phyloP scores from a whole-genome alignment of 1,284 basidiomycete genomes.

The Apiotrichum gracile region DNA sequence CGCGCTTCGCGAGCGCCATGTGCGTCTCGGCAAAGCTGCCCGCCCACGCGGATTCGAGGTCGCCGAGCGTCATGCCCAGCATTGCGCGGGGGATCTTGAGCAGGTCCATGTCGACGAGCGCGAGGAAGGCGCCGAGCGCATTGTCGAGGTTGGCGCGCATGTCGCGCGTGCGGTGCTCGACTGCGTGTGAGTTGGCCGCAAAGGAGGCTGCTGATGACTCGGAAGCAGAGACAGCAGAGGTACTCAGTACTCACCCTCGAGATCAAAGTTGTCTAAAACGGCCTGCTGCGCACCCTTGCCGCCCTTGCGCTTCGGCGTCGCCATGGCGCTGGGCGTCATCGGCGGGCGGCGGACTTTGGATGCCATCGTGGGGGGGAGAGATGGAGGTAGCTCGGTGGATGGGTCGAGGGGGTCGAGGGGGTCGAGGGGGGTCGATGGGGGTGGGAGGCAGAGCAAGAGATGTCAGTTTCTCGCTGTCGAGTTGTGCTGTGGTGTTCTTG shows the following conservation, averaged over 20 bases:
- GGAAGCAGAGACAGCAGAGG: no score
- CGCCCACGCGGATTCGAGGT: conserved; percentile 42
- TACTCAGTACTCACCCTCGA: conserved; percentile 41
- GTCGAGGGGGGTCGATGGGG: background rate
- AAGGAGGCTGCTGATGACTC: no score
- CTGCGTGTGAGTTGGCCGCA: background rate
- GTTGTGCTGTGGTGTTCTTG: background rate
- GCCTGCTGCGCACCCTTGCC: conserved; percentile 29
- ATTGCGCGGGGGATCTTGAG: conserved; percentile 41
- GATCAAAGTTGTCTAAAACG: conserved; percentile 46
- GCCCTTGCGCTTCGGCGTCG: conserved; percentile 17
- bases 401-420: background rate
- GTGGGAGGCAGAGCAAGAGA: background rate
- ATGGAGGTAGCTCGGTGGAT: background rate
- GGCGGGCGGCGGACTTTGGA: conserved; percentile 20
- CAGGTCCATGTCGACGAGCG: conserved; percentile 43
- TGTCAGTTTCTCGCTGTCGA: no score
- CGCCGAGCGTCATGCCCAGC: conserved; percentile 38
- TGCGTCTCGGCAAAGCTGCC: conserved; percentile 40
- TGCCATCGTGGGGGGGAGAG: conserved; percentile 1
- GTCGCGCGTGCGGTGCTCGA: conserved; percentile 4
- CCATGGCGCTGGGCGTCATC: conserved; percentile 6
- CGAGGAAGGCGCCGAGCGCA: conserved; percentile 33
- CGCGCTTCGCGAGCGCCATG: conserved; percentile 31
- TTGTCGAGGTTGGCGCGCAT: conserved; percentile 22